Evolutionary conservation across 257 asterid species (phyloP).

Genomic region (Prunella vulgaris): DNA sequence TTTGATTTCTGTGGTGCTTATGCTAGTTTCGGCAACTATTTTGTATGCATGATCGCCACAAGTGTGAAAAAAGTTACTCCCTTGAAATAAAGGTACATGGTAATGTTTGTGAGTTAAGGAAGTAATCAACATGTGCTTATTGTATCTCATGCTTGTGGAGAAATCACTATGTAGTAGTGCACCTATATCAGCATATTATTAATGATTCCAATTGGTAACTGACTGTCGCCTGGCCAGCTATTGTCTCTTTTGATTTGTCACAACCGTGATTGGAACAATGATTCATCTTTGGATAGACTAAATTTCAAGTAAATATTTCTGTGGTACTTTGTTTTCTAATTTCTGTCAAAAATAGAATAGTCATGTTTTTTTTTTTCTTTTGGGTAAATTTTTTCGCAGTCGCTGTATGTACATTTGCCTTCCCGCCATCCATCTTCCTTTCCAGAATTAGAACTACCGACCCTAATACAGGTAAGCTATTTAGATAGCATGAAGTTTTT

Average conservation of each 20-base stretch:
- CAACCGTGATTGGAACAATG: constrained; percentile 1
- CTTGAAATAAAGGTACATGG: background rate
- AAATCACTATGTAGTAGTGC: background rate
- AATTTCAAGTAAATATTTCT: constrained; percentile 7
- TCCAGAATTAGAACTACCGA: constrained; percentile 90
- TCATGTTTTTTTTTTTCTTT: background rate
- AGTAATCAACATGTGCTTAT: background rate
- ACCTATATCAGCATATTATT: background rate
- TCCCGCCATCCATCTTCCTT: constrained; percentile 88
- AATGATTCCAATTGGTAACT: background rate
- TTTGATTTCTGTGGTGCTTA: background rate
- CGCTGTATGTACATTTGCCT: constrained; percentile 90
- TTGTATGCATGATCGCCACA: background rate
- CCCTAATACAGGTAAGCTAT: constrained; percentile 73
- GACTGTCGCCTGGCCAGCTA: background rate
- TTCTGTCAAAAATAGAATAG: constrained; percentile 1
- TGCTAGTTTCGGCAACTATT: background rate
- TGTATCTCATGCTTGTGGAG: background rate
- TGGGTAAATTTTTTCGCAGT: constrained; percentile 55
- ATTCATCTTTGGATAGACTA: background rate
- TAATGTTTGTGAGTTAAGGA: background rate
- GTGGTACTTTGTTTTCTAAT: background rate
- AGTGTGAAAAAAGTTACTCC: background rate
- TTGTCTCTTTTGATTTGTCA: background rate
- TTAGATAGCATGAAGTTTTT: background rate